phyloP scores from a whole-genome alignment of 139 green algal genomes.

The Protoeuglena noctilucae region DNA sequence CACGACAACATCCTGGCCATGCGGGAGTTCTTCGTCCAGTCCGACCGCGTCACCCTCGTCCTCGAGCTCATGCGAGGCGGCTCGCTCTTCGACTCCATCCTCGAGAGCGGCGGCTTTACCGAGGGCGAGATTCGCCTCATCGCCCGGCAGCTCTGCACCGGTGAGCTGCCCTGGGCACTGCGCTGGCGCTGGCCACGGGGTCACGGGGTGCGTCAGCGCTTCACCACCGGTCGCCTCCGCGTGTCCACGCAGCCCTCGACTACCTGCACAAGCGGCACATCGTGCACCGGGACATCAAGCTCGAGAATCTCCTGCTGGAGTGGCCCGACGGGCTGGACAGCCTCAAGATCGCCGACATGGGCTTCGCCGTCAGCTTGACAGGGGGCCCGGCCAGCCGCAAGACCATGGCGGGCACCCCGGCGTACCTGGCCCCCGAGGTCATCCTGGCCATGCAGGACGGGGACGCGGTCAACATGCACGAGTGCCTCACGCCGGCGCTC shows the following conservation, averaged over 20 bases:
- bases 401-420: constrained; percentile 9
- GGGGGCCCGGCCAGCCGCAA: neutral
- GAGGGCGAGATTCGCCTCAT: neutral
- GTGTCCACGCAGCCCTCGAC: too few species aligned
- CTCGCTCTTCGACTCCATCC: neutral
- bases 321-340: neutral
- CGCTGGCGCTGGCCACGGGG: neutral
- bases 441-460: constrained; percentile 1
- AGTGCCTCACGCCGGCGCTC: neutral
- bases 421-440: constrained; percentile 11
- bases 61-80: constrained; percentile 1
- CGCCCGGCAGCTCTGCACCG: neutral
- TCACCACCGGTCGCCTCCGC: neutral
- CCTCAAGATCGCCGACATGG: neutral
- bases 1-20: neutral
- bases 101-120: neutral
- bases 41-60: neutral
- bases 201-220: neutral
- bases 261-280: too few species aligned
- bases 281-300: too few species aligned
- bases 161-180: neutral
- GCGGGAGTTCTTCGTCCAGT: neutral
- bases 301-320: neutral
- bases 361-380: neutral
- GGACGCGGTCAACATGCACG: neutral